Base-by-base conservation (phyloP, 352 stramenopile species). In the Phytopythium mirpurense region DNA sequence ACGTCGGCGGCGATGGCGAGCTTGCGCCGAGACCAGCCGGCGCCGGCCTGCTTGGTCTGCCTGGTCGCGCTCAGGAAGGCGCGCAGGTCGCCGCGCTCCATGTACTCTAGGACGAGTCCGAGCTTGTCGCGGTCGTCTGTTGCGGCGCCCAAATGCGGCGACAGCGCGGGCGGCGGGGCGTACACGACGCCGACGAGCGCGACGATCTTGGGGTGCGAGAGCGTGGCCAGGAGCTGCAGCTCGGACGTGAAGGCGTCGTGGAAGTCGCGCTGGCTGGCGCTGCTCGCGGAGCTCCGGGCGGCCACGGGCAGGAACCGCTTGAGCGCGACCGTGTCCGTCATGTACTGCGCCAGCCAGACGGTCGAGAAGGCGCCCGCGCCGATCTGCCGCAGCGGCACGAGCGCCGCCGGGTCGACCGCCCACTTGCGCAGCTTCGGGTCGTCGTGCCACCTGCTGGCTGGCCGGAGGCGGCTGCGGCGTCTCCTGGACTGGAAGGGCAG, bases 141-240 rank as follows among this genome's bases (percentile, higher is more conserved):
- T 8, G 3, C 9, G 7, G 42, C 7, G 34, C 42, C 46, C 19
- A 52, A 7, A 31, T 23, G 31, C 2, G 31, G 19, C 9, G 27
- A 14, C 5, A 24, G n/a, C 16, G n/a, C n/a, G n/a, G 51, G 46
- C 14, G 59, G 51, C 3, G 54, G 58, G 0, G 68, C 72, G 80
- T 81, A 93, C 21, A 78, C 77, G 4, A 90, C 78, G 8, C 86
- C 86, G n/a, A 92, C 60, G 38, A 96, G 87, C 19, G 76, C 62
- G 16, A 95, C 60, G 21, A 96, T 90, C 51, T 89, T 89, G 8
- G 80, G 75, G 38, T 96, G 84, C 12, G 70, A 65, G 16, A 94
- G 47, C 0, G 65, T 64, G 2, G 62, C 74, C 21, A 92, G 61
- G 45, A 90, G 74, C 34, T 72, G 72, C 45, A 95, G 86, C 29